phyloP scores from a whole-genome alignment of 1,139 yeast species.

The Kodamaea anthophila region DNA sequence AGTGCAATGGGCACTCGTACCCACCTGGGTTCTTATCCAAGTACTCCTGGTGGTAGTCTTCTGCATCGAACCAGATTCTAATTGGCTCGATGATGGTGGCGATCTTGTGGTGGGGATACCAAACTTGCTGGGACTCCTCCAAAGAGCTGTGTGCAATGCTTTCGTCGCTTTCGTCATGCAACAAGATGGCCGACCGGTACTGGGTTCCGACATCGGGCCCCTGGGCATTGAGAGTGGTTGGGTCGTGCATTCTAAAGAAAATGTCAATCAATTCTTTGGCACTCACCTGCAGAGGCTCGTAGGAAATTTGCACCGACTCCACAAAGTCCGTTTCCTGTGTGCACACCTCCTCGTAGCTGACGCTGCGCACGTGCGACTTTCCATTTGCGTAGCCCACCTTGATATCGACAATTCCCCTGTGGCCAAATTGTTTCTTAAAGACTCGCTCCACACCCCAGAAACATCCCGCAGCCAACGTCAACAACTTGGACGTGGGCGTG shows the following conservation, averaged over 20 bases:
- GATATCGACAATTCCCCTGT: conserved; percentile 63
- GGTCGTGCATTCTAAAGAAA: conserved; percentile 90
- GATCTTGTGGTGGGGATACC: conserved; percentile 40
- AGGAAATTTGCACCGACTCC: conserved; percentile 78
- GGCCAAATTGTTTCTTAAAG: conserved; percentile 58
- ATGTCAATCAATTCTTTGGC: conserved; percentile 67
- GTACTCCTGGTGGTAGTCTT: conserved; percentile 85
- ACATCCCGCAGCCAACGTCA: conserved; percentile 78
- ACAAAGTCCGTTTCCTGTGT: conserved; percentile 64
- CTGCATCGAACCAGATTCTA: conserved; percentile 79
- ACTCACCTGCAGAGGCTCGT: conserved; percentile 59
- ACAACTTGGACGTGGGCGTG: conserved; percentile 38
- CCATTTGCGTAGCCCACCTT: conserved; percentile 94
- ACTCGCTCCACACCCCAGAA: conserved; percentile 96
- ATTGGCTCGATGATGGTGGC: conserved; percentile 69
- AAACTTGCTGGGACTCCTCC: conserved; percentile 29
- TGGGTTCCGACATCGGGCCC: conserved; percentile 85
- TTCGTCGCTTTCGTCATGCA: conserved; percentile 44
- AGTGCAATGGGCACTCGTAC: conserved; percentile 87
- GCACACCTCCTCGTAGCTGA: conserved; percentile 76
- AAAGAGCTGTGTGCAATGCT: conserved; percentile 22
- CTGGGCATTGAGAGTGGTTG: conserved; percentile 54
- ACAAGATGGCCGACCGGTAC: conserved; percentile 72
- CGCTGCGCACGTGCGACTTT: conserved; percentile 32
- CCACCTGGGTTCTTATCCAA: conserved; percentile 75